phyloP scores from a whole-genome alignment of 2,329 filamentous ascomycete species.

The Cladosporium sphaerospermum region DNA sequence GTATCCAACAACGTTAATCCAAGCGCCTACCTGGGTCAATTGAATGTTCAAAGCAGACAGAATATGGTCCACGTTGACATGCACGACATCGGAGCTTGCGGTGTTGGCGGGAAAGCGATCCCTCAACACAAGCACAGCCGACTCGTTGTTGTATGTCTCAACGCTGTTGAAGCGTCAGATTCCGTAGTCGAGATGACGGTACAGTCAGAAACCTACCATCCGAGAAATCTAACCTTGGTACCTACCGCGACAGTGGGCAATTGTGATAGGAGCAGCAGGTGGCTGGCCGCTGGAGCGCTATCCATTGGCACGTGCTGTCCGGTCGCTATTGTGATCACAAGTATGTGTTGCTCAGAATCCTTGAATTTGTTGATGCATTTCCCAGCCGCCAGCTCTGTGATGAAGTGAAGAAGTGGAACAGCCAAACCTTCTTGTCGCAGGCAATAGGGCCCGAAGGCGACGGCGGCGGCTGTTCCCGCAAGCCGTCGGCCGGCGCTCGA shows the following conservation, averaged over 20 bases:
- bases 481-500: not conserved
- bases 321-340: not conserved
- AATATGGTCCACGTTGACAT: constrained; percentile 66
- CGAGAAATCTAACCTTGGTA: constrained; percentile 88
- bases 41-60: constrained; percentile 58
- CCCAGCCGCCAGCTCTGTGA: too few relatives aligned
- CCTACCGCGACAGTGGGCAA: constrained; percentile 37
- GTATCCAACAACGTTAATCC: constrained; percentile 87
- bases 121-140: constrained; percentile 60
- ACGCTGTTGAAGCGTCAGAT: constrained; percentile 41
- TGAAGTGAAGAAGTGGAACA: too few relatives aligned
- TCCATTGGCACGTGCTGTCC: not conserved
- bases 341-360: too few relatives aligned
- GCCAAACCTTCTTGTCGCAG: too few relatives aligned
- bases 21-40: constrained; percentile 66
- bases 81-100: constrained; percentile 38
- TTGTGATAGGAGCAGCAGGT: constrained; percentile 44
- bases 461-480: too few relatives aligned
- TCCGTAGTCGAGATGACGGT: not conserved
- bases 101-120: constrained; percentile 54
- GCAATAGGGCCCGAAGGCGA: too few relatives aligned
- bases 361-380: too few relatives aligned
- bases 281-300: constrained; percentile 48
- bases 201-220: constrained; percentile 62
- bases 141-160: constrained; percentile 49